Base-by-base conservation (phyloP, 495 filamentous ascomycete genomes). In the Xylaria flabelliformis region DNA sequence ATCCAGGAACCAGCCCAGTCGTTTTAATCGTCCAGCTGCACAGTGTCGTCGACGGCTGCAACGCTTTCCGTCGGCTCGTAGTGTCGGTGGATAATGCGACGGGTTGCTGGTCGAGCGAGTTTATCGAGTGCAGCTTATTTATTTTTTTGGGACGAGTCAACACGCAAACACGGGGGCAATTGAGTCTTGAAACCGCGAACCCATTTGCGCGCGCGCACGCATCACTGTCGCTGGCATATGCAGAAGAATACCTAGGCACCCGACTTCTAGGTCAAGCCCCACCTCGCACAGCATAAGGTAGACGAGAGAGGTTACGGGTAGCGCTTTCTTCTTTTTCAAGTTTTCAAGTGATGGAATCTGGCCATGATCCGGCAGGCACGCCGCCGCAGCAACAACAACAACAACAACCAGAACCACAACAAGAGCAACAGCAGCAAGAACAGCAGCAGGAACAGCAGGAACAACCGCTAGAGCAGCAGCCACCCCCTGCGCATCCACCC, bases 341-440 rank as follows among this genome's bases (percentile, higher is more conserved):
- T 29, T 1, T 29, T 29, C 26, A 29, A 58, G 70, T 48, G 48
- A 72, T 72, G 70, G 70, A 59, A 56, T 72, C 63, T 61, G 63
- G 41, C n/a, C 63, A 44, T 19, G 53, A 15, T 13, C 10, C 26
- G 63, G 70, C 70, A 59, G 70, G 70, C 48, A 17, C 26, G 50
- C 69, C 68, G 68, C 68, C 48, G 59, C 69, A 36, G 3, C 51
- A 17, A 39, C 26, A 13, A 8, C 36, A 24, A 26, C 21, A n/a
- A n/a, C n/a, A 8, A 12, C 7, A 12, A 44, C 13, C 12, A 46
- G 1, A 12, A 63, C 13, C 3, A 21, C 17, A n/a, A 21, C 46
- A 50, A n/a, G n/a, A 44, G 15, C 10, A 13, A 6, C 9, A 36
- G 46, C 46, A 50, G 4, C 62, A 50, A 8, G 19, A 50, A 0